Conservation (phyloP, 352 stramenopile species). For the Thalassiosira allenii region DNA sequence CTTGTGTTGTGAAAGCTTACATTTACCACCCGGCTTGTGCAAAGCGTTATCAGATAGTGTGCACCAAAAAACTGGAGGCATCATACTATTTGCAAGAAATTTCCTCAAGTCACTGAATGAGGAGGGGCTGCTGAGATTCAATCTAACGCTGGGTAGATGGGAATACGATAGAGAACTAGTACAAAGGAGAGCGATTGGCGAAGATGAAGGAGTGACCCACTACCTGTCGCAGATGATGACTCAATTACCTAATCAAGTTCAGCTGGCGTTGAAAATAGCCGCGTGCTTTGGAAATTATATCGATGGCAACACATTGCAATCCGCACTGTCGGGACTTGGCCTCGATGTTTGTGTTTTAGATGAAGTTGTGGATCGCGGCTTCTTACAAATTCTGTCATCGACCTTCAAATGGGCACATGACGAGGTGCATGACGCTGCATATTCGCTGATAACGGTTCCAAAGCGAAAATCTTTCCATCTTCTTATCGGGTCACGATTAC, state of each 20-base stretch:
- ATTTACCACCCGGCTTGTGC: slow-evolving; percentile 15
- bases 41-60: slow-evolving; percentile 13
- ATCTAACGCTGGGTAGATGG: slow-evolving; percentile 4
- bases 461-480: slow-evolving; percentile 20
- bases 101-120: slow-evolving; percentile 23
- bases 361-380: neutral
- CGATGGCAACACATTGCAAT: neutral
- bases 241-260: neutral
- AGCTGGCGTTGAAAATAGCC: slow-evolving; percentile 16
- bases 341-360: neutral
- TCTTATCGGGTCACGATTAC: slow-evolving; percentile 10
- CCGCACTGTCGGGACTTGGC: neutral
- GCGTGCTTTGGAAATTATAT: slow-evolving; percentile 18
- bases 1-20: slow-evolving; percentile 12
- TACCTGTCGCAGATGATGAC: slow-evolving; percentile 19
- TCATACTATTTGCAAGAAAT: slow-evolving; percentile 17
- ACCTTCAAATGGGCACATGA: slow-evolving; percentile 7
- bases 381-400: slow-evolving; percentile 3
- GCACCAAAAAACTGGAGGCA: slow-evolving; percentile 28
- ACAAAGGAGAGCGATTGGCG: neutral
- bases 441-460: neutral
- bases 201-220: slow-evolving; percentile 7
- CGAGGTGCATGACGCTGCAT: slow-evolving; percentile 12
- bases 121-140: slow-evolving; percentile 31
- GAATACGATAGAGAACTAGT: slow-evolving; percentile 16